Evolutionary conservation across 768 basidiomycete species (phyloP), one percentile per base, ranked within the genome.

Genomic region (Imleria badia): DNA sequence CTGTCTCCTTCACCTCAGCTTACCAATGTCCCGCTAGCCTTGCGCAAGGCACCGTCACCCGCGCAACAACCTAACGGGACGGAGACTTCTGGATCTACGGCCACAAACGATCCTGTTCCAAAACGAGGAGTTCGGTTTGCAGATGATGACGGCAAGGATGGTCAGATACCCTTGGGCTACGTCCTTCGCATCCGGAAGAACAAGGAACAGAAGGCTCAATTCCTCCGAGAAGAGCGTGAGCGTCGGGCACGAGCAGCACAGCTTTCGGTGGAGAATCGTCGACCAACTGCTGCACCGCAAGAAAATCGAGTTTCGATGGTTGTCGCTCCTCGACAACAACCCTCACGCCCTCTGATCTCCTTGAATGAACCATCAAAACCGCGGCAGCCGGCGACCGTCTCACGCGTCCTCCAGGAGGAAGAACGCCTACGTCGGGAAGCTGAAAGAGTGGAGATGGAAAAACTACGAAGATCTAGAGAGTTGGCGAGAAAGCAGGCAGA

Each of bases 151-250:
- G 68, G 66, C 55, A 83, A 81, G 55, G 86, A 88, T 39, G 87
- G 90, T 66, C 75, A 76, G 48, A 75, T 87, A 58, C 89, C 89
- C 3, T 72, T 89, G 38, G 82, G 80, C 17, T 81, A 90, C 64
- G 79, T 84, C n/a, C 72, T 88, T 64, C 84, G 85, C 49, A 80
- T 80, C 68, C 85, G 84, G 74, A 85, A 85, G 75, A 82, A 82
- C 61, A 83, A 84, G 41, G 86, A 86, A 68, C 83, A 87, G 70
- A 87, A 87, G 73, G 84, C 83, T 41, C 79, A 71, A 41, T 87
- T 89, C 61, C 73, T 89, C 62, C 79, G 76, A 42, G 78, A 78
- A 67, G 81, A 87, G 61, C 79, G 81, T 58, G 76, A 81, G 57
- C 77, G 76, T 51, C 78, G 85, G 29, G 71, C 73, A 35, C 70